Percentiles rank a stretch among this genome's conserved stretches.
Evolutionary conservation across 2,329 filamentous ascomycete genomes (phyloP).

Genomic region (Arthrobotrys entomopaga): DNA sequence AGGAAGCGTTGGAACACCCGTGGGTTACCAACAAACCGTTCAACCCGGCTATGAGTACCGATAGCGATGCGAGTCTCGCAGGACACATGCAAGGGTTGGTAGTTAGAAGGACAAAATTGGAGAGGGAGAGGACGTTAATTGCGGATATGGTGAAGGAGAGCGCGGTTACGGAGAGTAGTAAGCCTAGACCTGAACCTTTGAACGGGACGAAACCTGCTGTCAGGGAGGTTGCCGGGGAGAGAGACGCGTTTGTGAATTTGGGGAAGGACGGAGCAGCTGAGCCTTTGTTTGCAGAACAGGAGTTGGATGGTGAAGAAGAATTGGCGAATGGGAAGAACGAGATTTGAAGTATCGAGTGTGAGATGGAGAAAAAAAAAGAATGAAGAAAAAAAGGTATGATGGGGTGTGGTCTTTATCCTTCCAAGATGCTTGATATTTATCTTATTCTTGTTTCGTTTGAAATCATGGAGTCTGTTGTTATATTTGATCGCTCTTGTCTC

Average conservation of each 20-base stretch:
- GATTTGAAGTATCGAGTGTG: not conserved
- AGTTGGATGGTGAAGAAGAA: slow-evolving; percentile 14
- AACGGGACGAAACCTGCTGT: slow-evolving; percentile 52
- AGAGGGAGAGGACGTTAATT: slow-evolving; percentile 85
- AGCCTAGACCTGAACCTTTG: slow-evolving; percentile 35
- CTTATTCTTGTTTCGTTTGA: not conserved
- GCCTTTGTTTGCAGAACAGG: slow-evolving; percentile 47
- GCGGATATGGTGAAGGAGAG: slow-evolving; percentile 56
- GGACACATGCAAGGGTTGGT: slow-evolving; percentile 84
- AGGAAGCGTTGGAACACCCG: slow-evolving; percentile 88
- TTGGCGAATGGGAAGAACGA: slow-evolving; percentile 20
- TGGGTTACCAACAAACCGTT: slow-evolving; percentile 77
- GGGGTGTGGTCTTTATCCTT: slow-evolving; percentile 2
- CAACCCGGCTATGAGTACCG: slow-evolving; percentile 83
- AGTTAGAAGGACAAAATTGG: slow-evolving; percentile 75
- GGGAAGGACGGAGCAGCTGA: slow-evolving; percentile 50
- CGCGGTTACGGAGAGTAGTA: slow-evolving; percentile 8
- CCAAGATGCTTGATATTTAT: not conserved
- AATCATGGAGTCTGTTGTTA: slow-evolving; percentile 11
- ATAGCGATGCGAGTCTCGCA: slow-evolving; percentile 74
- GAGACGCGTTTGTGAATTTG: slow-evolving; percentile 52
- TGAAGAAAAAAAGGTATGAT: slow-evolving; percentile 20
- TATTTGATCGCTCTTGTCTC: slow-evolving; percentile 2
- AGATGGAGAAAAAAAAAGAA: not conserved
- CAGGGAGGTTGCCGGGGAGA: slow-evolving; percentile 33